Percentiles rank a stretch among this genome's conserved stretches.
These are phyloP conservation scores for Aleurites moluccanus DNA, from an alignment of 441 rosid species.

Conservation along the genomic window DNA sequence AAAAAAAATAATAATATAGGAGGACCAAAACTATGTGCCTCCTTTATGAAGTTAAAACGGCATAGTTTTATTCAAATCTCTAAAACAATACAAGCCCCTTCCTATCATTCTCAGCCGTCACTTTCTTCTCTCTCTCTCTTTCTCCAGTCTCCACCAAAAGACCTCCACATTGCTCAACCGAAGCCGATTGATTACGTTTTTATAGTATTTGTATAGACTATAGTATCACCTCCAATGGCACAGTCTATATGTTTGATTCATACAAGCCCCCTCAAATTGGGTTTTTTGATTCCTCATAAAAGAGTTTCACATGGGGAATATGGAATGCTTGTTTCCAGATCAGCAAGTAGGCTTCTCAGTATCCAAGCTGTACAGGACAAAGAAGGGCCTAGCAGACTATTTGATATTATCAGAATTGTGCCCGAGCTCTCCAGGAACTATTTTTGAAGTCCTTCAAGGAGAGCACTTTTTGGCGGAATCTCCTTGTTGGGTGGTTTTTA, in stretches of 20 bases:
- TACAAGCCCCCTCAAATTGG: constrained; percentile 30
- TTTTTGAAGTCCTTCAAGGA: constrained; percentile 72
- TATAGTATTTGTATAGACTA: not conserved
- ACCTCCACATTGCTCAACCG: too few relatives aligned
- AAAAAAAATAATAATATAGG: too few relatives aligned
- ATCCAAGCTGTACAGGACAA: constrained; percentile 64
- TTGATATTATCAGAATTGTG: constrained; percentile 65
- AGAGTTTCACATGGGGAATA: constrained; percentile 23
- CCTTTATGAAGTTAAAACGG: too few relatives aligned
- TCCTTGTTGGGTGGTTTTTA: constrained; percentile 88
- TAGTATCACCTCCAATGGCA: constrained; percentile 35
- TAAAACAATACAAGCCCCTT: too few relatives aligned
- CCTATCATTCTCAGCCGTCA: too few relatives aligned
- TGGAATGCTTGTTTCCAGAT: constrained; percentile 21
- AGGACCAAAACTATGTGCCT: too few relatives aligned
- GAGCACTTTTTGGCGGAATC: constrained; percentile 88
- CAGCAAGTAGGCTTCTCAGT: constrained; percentile 33
- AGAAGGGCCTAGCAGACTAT: constrained; percentile 59
- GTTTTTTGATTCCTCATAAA: constrained; percentile 29
- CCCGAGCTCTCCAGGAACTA: constrained; percentile 74
- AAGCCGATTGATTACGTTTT: too few relatives aligned
- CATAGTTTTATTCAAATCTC: too few relatives aligned
- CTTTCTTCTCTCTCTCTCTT: too few relatives aligned
- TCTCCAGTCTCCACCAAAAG: too few relatives aligned
- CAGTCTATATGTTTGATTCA: constrained; percentile 32